These are phyloP conservation scores for Phytopythium chamaehyphon DNA, from an alignment of 352 stramenopile genomes.

Conservation along the genomic window DNA sequence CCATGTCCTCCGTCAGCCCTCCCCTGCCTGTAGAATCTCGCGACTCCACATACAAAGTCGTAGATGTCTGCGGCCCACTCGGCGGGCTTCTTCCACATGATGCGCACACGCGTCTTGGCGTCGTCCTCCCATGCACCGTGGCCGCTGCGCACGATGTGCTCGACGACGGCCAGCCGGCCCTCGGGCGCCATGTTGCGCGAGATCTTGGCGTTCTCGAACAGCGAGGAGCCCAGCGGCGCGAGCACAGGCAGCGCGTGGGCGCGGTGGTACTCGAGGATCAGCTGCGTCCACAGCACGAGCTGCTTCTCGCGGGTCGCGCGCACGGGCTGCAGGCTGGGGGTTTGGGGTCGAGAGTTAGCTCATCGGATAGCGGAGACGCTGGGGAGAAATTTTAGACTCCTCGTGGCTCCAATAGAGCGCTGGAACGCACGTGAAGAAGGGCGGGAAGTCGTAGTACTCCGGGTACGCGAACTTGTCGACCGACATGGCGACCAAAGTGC, in stretches of 20 bases:
- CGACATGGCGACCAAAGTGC: slow-evolving; percentile 19
- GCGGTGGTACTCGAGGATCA: slow-evolving; percentile 82
- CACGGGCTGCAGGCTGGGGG: slow-evolving; percentile 63
- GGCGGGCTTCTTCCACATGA: slow-evolving; percentile 83
- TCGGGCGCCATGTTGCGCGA: slow-evolving; percentile 75
- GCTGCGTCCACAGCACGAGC: slow-evolving; percentile 82
- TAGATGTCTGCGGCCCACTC: slow-evolving; percentile 85
- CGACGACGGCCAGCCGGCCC: slow-evolving; percentile 58
- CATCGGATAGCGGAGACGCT: no score
- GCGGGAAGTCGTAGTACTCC: slow-evolving; percentile 85
- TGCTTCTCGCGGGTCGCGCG: slow-evolving; percentile 84
- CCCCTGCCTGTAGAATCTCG: not conserved
- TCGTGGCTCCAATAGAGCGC: no score
- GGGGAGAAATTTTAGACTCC: no score
- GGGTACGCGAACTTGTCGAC: slow-evolving; percentile 81
- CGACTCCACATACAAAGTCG: slow-evolving; percentile 61
- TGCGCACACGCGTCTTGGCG: slow-evolving; percentile 67
- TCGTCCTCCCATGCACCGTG: slow-evolving; percentile 82
- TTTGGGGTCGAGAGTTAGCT: not conserved
- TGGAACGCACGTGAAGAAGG: slow-evolving; percentile 72
- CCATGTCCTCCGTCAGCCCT: not conserved
- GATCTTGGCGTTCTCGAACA: slow-evolving; percentile 86
- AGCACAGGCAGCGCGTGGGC: slow-evolving; percentile 67
- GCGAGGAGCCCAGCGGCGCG: slow-evolving; percentile 52
- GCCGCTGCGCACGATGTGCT: slow-evolving; percentile 72